Evolutionary conservation across 495 filamentous ascomycete genomes (phyloP).

Genomic region (Pseudoneurospora amorphoporcata): DNA sequence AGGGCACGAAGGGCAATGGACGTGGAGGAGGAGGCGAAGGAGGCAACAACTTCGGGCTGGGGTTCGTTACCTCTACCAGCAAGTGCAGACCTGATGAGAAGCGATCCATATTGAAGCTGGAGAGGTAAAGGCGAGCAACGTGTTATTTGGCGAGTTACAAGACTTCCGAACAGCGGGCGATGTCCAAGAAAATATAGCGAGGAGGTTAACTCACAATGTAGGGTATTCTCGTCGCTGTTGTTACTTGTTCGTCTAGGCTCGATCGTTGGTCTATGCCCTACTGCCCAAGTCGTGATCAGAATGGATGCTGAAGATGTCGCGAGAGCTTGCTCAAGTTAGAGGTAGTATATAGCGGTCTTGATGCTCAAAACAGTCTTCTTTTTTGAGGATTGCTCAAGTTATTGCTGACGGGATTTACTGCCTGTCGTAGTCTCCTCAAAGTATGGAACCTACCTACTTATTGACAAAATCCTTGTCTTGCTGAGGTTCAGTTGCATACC

Average conservation of each 20-base stretch:
- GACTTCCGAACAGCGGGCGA: background rate
- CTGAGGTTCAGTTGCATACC: no score
- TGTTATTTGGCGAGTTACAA: background rate
- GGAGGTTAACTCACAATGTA: background rate
- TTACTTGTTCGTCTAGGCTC: background rate
- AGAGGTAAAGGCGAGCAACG: background rate
- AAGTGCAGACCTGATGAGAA: background rate
- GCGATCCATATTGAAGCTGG: background rate
- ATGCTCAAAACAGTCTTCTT: background rate
- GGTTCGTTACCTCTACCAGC: no score
- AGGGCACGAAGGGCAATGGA: no score
- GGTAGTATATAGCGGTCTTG: background rate
- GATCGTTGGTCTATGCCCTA: background rate
- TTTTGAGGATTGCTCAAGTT: background rate
- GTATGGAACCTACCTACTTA: no score
- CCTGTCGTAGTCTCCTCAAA: background rate
- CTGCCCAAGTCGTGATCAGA: background rate
- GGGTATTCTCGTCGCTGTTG: background rate
- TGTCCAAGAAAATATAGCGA: background rate
- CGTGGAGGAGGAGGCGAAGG: no score
- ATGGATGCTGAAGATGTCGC: background rate
- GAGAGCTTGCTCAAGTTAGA: background rate
- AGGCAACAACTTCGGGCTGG: no score
- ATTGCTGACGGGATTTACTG: background rate
- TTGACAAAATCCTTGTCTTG: no score